Conservation (phyloP, 2,329 filamentous ascomycete species). For the Gnomoniopsis sp. region DNA sequence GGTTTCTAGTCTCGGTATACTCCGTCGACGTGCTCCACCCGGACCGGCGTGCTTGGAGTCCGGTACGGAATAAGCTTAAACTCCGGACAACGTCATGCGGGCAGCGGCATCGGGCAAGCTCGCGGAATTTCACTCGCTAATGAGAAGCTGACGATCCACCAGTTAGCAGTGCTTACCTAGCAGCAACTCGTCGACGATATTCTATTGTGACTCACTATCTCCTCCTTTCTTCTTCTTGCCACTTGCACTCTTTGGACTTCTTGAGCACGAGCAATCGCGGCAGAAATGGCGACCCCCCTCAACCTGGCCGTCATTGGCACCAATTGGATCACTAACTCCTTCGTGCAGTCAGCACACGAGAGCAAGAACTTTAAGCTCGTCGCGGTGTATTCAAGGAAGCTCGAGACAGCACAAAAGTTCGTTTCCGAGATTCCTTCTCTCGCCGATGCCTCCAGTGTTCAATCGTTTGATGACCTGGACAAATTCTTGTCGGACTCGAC, state of each 20-base stretch:
- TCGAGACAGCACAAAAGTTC: slow-evolving; percentile 14
- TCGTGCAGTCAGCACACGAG: slow-evolving; percentile 17
- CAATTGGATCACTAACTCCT: slow-evolving; percentile 17
- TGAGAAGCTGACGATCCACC: too few species aligned
- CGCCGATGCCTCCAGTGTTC: slow-evolving; percentile 8
- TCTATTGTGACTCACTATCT: too few species aligned
- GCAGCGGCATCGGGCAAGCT: too few species aligned
- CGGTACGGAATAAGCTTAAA: too few species aligned
- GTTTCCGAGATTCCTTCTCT: slow-evolving; percentile 12
- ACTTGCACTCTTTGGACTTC: neutral
- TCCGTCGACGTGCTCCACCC: too few species aligned
- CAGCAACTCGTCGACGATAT: too few species aligned
- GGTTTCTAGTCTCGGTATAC: too few species aligned
- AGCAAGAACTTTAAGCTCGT: slow-evolving; percentile 14
- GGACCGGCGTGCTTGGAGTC: too few species aligned
- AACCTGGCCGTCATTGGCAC: slow-evolving; percentile 17
- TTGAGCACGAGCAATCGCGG: neutral
- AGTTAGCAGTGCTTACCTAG: too few species aligned
- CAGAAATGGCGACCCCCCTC: slow-evolving; percentile 10
- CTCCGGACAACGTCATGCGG: too few species aligned
- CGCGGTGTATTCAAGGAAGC: slow-evolving; percentile 14
- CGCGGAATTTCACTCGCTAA: too few species aligned
- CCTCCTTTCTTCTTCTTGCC: neutral
- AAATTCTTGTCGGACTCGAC: slow-evolving; percentile 19
- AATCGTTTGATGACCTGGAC: slow-evolving; percentile 16